Percentiles rank a stretch among this genome's conserved stretches.
Conservation (phyloP, 257 asterid species). For the Gentiana straminea region DNA sequence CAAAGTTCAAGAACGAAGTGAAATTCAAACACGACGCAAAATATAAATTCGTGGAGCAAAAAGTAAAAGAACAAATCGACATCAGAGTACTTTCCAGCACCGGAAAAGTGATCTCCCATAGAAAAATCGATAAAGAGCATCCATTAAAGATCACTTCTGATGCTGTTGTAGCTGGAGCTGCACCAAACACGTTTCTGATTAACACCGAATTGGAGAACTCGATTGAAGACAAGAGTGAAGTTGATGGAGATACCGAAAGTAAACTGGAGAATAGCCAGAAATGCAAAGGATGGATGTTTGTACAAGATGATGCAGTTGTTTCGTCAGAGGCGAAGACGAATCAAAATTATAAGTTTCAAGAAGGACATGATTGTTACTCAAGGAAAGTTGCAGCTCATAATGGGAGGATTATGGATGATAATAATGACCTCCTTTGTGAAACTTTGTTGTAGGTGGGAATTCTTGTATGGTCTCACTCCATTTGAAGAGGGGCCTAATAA, state of each 20-base stretch:
- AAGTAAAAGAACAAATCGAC: slow-evolving; percentile 28
- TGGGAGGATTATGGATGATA: slow-evolving; percentile 33
- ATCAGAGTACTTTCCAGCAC: slow-evolving; percentile 16
- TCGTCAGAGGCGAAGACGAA: slow-evolving; percentile 41
- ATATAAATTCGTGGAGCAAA: slow-evolving; percentile 36
- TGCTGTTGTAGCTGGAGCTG: slow-evolving; percentile 18
- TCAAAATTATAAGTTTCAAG: slow-evolving; percentile 33
- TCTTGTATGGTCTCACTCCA: too few species aligned
- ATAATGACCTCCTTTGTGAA: slow-evolving; percentile 29
- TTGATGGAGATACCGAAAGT: slow-evolving; percentile 12
- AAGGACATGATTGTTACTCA: slow-evolving; percentile 32
- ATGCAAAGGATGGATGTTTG: slow-evolving; percentile 56
- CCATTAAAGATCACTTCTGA: slow-evolving; percentile 34
- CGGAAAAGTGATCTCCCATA: slow-evolving; percentile 15
- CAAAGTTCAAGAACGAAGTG: slow-evolving; percentile 43
- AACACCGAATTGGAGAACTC: slow-evolving; percentile 32
- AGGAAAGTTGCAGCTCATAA: slow-evolving; percentile 27
- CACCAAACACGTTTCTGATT: slow-evolving; percentile 21
- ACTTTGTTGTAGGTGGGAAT: slow-evolving; percentile 11
- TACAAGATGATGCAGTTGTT: slow-evolving; percentile 42
- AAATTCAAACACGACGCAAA: slow-evolving; percentile 33
- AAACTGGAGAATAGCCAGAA: slow-evolving; percentile 29
- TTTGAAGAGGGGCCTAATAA: too few species aligned
- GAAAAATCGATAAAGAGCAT: slow-evolving; percentile 20
- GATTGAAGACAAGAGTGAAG: slow-evolving; percentile 26